Evolutionary conservation across 2,329 filamentous ascomycete species (phyloP).

Genomic region (Hymenoscyphus repandus): DNA sequence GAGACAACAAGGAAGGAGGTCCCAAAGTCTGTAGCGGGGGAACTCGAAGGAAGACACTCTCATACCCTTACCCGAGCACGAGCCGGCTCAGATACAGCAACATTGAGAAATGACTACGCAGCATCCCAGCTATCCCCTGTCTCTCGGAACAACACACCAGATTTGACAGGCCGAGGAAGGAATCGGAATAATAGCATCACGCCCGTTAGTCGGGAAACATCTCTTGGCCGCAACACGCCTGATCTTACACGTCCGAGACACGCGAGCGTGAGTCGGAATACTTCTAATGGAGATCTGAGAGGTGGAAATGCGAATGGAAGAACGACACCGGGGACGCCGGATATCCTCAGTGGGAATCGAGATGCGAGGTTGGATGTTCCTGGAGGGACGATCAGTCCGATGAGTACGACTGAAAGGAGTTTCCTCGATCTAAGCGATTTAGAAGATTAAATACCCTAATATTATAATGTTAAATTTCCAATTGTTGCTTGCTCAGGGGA

Average conservation of each 20-base stretch:
- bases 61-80: not conserved
- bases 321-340: not conserved
- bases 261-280: not conserved
- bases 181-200: not conserved
- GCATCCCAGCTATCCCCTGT: not conserved
- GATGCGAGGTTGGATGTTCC: constrained; percentile 5
- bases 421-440: constrained; percentile 7
- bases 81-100: not conserved
- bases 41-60: not conserved
- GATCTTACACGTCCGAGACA: not conserved
- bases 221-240: not conserved
- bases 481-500: no score
- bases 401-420: constrained; percentile 3
- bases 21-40: not conserved
- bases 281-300: not conserved
- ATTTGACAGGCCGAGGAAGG: not conserved
- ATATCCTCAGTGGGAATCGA: not conserved
- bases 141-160: not conserved
- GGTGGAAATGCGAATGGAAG: not conserved
- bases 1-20: not conserved
- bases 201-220: not conserved
- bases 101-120: not conserved
- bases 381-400: constrained; percentile 1
- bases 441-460: constrained; percentile 3
- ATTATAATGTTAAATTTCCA: not conserved